phyloP scores from a whole-genome alignment of 345 rosid genomes.

The Euclidium syriacum region DNA sequence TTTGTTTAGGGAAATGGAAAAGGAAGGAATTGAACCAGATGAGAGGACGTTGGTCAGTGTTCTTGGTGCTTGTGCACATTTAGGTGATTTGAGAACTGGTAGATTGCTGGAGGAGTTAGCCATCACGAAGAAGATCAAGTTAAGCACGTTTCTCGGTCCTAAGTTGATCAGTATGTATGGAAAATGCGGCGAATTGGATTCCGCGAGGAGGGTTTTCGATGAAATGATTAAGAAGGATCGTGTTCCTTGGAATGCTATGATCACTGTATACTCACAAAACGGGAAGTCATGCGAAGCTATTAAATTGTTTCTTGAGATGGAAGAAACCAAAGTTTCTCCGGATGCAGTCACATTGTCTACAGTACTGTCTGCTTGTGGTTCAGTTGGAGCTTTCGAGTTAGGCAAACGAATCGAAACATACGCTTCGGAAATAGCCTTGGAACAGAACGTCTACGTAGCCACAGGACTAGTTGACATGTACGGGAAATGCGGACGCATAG shows the following conservation, averaged over 20 bases:
- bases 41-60: constrained; percentile 82
- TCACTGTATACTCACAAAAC: constrained; percentile 76
- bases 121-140: constrained; percentile 37
- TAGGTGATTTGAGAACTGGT: constrained; percentile 70
- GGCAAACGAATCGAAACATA: constrained; percentile 57
- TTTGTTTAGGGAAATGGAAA: constrained; percentile 59
- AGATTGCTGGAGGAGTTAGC: constrained; percentile 53
- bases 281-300: constrained; percentile 75
- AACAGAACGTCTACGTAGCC: constrained; percentile 52
- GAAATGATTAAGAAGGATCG: constrained; percentile 54
- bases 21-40: constrained; percentile 53
- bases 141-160: constrained; percentile 53
- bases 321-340: constrained; percentile 36
- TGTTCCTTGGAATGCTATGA: constrained; percentile 85
- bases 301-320: constrained; percentile 50
- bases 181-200: constrained; percentile 68
- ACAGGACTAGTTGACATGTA: constrained; percentile 88
- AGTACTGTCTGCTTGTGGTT: constrained; percentile 73
- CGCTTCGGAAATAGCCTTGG: constrained; percentile 42
- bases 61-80: constrained; percentile 63
- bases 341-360: constrained; percentile 52
- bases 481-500: constrained; percentile 76
- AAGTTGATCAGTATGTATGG: constrained; percentile 77
- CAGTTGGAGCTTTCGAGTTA: constrained; percentile 69
- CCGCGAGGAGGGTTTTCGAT: constrained; percentile 69